Percentiles rank a stretch among this genome's conserved stretches.
These are phyloP conservation scores for Penicillium capsulatum DNA, from an alignment of 2,329 filamentous ascomycete species.

Conservation along the genomic window DNA sequence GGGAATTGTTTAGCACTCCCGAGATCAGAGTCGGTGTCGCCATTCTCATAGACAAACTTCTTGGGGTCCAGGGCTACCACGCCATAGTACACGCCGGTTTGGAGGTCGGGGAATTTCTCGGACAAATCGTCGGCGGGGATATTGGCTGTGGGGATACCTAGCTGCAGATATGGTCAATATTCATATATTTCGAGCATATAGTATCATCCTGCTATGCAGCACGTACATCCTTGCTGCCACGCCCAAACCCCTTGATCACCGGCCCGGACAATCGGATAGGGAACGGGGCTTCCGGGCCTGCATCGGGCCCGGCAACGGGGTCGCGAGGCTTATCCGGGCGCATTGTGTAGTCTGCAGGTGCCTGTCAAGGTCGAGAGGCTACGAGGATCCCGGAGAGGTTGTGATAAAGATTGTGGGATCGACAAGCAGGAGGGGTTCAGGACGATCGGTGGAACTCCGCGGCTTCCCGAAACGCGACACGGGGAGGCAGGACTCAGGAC, in stretches of 20 bases:
- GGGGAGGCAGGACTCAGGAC: not conserved
- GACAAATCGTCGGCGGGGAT: conserved; percentile 65
- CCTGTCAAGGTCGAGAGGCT: not conserved
- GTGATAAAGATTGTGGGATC: conserved; percentile 2
- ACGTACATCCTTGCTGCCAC: conserved; percentile 82
- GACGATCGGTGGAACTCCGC: not conserved
- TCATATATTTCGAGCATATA: too few species aligned
- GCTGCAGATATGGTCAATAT: too few species aligned
- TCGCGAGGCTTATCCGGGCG: conserved; percentile 56
- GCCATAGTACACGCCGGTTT: conserved; percentile 89
- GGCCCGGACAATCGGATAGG: conserved; percentile 79
- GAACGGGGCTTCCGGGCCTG: conserved; percentile 71
- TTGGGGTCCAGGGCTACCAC: conserved; percentile 67
- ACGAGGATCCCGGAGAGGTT: not conserved
- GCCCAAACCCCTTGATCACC: conserved; percentile 88
- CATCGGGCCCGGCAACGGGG: conserved; percentile 66
- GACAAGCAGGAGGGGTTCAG: not conserved
- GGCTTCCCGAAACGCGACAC: not conserved
- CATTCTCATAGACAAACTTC: conserved; percentile 26
- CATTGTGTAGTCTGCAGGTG: conserved; percentile 31
- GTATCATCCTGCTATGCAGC: too few species aligned
- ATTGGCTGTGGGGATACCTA: conserved; percentile 96
- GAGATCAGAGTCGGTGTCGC: too few species aligned
- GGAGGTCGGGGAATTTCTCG: conserved; percentile 51
- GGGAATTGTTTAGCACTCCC: too few species aligned